These are phyloP conservation scores for Plasmopara muralis DNA, from an alignment of 352 stramenopile genomes.

Conservation along the genomic window DNA sequence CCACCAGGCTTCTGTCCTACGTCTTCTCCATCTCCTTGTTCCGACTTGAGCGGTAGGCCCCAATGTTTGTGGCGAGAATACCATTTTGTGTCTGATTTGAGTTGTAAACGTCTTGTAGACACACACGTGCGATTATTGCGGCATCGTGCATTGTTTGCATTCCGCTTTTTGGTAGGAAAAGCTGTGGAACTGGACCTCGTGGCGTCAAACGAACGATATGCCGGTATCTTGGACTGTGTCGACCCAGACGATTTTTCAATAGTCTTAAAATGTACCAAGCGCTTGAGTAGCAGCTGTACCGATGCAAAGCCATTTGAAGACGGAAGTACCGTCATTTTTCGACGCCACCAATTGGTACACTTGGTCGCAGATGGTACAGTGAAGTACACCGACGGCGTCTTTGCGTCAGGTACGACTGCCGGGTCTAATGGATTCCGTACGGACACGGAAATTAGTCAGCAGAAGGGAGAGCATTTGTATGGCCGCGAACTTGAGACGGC, in stretches of 20 bases:
- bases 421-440: slow-evolving; percentile 52
- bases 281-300: slow-evolving; percentile 14
- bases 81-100: slow-evolving; percentile 1
- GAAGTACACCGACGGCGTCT: slow-evolving; percentile 51
- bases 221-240: slow-evolving; percentile 71
- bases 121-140: slow-evolving; percentile 59
- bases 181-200: slow-evolving; percentile 62
- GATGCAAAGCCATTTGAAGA: slow-evolving; percentile 51
- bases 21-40: slow-evolving; percentile 6
- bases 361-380: slow-evolving; percentile 49
- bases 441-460: slow-evolving; percentile 88
- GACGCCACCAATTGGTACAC: slow-evolving; percentile 57
- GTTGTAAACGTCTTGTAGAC: slow-evolving; percentile 22
- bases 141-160: slow-evolving; percentile 74
- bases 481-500: slow-evolving; percentile 60
- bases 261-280: slow-evolving; percentile 72
- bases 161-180: slow-evolving; percentile 76
- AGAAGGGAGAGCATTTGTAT: slow-evolving; percentile 57
- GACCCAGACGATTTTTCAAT: slow-evolving; percentile 80
- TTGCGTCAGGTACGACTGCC: slow-evolving; percentile 16
- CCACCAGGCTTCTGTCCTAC: slow-evolving; percentile 24
- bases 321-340: slow-evolving; percentile 73
- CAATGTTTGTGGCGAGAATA: slow-evolving; percentile 3
- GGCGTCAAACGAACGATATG: slow-evolving; percentile 48
- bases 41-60: slow-evolving; percentile 41